phyloP scores from a whole-genome alignment of 805 yeast genomes.

The Ogataea haglerorum region DNA sequence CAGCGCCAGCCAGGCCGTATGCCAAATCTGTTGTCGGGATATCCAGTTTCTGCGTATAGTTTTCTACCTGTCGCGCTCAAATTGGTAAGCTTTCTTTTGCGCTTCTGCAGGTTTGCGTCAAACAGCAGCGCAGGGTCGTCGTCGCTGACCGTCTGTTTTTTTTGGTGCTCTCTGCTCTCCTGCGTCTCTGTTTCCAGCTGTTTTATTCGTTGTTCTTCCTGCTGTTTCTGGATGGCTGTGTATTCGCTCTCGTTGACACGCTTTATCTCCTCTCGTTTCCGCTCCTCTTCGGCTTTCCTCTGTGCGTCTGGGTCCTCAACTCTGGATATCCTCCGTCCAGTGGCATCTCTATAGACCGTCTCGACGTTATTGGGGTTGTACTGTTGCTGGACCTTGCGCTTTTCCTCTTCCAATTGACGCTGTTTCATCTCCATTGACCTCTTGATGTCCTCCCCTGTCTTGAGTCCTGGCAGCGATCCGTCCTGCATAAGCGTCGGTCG shows the following conservation, averaged over 20 bases:
- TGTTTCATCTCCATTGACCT: constrained; percentile 28
- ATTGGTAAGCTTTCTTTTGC: constrained; percentile 17
- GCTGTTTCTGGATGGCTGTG: constrained; percentile 36
- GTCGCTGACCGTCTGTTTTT: constrained; percentile 34
- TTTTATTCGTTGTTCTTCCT: constrained; percentile 31
- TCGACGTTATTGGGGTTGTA: constrained; percentile 15
- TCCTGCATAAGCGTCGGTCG: constrained; percentile 18
- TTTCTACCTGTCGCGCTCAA: constrained; percentile 47
- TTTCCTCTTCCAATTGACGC: constrained; percentile 28
- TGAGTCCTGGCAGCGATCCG: constrained; percentile 39
- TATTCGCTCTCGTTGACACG: constrained; percentile 38
- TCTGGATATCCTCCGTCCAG: constrained; percentile 42
- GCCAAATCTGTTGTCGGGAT: constrained; percentile 68
- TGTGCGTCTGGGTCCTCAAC: constrained; percentile 3
- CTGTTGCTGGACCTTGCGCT: constrained; percentile 18
- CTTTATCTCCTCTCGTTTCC: constrained; percentile 23
- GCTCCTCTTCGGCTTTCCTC: constrained; percentile 17
- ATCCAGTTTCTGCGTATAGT: constrained; percentile 46
- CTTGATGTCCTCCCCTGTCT: constrained; percentile 42
- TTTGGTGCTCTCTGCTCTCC: constrained; percentile 33
- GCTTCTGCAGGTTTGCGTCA: constrained; percentile 26
- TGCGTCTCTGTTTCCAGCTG: constrained; percentile 34
- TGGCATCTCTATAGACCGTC: constrained; percentile 59
- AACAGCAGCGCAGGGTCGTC: constrained; percentile 68
- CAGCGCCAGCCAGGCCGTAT: constrained; percentile 79